Evolutionary conservation across 2,329 filamentous ascomycete species (phyloP), one percentile per base, ranked within the genome.

Genomic region (Fusarium secorum): DNA sequence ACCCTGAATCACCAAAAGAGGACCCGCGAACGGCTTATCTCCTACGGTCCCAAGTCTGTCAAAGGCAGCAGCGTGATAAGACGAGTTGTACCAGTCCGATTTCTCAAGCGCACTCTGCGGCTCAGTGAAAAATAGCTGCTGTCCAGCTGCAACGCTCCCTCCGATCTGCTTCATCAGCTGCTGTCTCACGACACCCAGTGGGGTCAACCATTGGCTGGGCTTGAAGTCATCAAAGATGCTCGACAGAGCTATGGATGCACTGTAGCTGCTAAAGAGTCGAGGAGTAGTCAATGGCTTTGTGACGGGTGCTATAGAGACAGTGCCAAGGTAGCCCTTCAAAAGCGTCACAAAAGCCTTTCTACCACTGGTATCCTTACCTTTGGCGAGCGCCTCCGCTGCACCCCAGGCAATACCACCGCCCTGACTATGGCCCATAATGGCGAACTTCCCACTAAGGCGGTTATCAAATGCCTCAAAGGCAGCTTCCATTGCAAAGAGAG

Each of bases 381-480:
- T 41, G 3, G 72, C 78, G 32, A 81, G 77, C 9, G 73, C 55
- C n/a, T 72, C 67, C 0, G 68, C 66, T 2, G 56, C 57, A 17
- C 41, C 62, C 85, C 85, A 87, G 0, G 81, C 81, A 2, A 78
- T 79, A 0, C 78, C 79, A 11, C 83, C 84, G 11, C 85, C 85
- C 70, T 86, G 83, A 13, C 80, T 83, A 56, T 85, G 83, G 3
- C 84, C 84, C 63, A 83, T 78, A n/a, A 80, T 77, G 6, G 85
- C 82, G 48, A 84, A 87, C 2, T 79, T 72, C 1, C 76, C 63
- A 4, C 66, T 76, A 0, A 83, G 72, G 0, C 75, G 68, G 3
- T 74, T 69, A 0, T 79, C 71, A 58, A 85, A 87, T 0, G 82
- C 81, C 15, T 62, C 66, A 22, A 77, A 78, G 0, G 83, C 82